Base-by-base conservation (phyloP, 73 alveolate species). In the Symbiodinium pilosum region DNA sequence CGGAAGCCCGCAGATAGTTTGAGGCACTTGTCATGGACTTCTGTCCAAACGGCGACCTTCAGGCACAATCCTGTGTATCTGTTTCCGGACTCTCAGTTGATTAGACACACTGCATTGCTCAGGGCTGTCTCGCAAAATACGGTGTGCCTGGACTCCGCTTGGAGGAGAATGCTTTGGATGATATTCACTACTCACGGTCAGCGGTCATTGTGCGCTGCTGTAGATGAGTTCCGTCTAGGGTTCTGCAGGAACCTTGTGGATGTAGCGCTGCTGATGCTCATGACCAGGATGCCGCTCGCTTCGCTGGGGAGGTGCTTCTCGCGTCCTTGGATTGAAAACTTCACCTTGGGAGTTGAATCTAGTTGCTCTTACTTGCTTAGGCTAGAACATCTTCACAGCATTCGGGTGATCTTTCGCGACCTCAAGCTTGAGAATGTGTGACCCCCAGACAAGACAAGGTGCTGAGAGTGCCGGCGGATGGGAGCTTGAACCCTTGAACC, bases 21-120 rank as follows among this genome's bases (percentile, higher is more conserved):
- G 32, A 87, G 95, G 98, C 98, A 28, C 98, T 93, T 16, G 98
- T 93, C 68, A 93, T 93, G 98, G 98, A 93, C 36, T 93, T 59
- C 81, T 93, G 98, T 39, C 98, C 98, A 21, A 93, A 93, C 40
- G 98, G 98, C 16, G 98, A 93, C 47, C 98, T 93, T 43, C 98
- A 92, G 98, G 98, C 87, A 32, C 9, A 5, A n/a, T n/a, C n/a
- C n/a, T n/a, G n/a, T n/a, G n/a, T 54, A 41, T 40, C 9, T 18
- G 87, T 32, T 6, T 32, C 4, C 36, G 52, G 28, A 28, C 87
- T 36, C 32, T 32, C 52, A 7, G 16, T 77, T 43, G 2, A 8
- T n/a, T 6, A 8, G 52, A 38, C 28, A n/a, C n/a, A n/a, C n/a
- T n/a, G n/a, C n/a, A n/a, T n/a, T n/a, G n/a, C 41, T 85, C 84